Evolutionary conservation across 2,329 filamentous ascomycete species (phyloP), one percentile per base, ranked within the genome.

Genomic region (Boeremia lycopersici): DNA sequence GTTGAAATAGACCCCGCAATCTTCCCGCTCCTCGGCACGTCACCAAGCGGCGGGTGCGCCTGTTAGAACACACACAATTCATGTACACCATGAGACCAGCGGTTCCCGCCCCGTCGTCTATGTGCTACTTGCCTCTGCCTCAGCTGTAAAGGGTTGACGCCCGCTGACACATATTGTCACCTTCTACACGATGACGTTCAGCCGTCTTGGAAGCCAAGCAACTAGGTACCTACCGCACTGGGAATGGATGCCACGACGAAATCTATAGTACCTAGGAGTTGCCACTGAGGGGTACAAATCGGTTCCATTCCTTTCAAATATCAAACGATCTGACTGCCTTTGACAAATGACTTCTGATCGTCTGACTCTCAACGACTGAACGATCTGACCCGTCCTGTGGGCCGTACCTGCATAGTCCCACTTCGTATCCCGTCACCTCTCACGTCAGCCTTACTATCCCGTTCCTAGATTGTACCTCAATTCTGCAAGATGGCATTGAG

Each of bases 401-500:
- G 19, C 19, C 43, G 53, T 48, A 56, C 53, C 48, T 52, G 53
- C 48, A 56, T 56, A 51, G 28, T 48, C 43, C 48, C 33, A 28
- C 48, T 46, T 41, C 35, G 41, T 50, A 40, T 46, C 36, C 31
- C 19, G 26, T 29, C 17, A 28, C 19, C 26, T 53, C 54, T 61
- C 57, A 59, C 55, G 62, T 61, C 55, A 57, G 53, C 58, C 43
- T 28, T 42, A 48, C 39, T 34, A 50, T 51, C 38, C 34, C 34
- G 34, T 19, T 9, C 34, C 9, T 19, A 36, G 34, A 4, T 11
- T n/a, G 34, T 48, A 23, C 19, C 19, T 35, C 39, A 40, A 19
- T 28, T 15, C 40, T 44, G 52, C 40, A 49, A 49, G 30, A 68
- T 68, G 59, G 55, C 56, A 44, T 59, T 65, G 53, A 69, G 61